These are phyloP conservation scores for Vanderwaltozyma polyspora DNA, from an alignment of 805 yeast species.

Conservation along the genomic window DNA sequence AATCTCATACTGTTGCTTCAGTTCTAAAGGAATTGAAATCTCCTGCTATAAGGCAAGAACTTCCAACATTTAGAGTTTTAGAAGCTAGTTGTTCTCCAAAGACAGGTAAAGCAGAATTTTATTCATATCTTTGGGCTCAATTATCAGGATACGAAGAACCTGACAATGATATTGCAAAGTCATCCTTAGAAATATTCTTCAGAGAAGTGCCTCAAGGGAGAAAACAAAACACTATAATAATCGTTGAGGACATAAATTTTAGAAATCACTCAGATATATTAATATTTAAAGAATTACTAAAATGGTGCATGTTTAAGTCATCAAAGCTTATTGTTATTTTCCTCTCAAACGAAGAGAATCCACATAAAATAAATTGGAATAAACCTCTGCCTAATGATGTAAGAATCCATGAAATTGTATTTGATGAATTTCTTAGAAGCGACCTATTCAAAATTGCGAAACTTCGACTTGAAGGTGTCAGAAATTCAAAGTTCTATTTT, in stretches of 20 bases:
- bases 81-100: constrained; percentile 88
- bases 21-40: constrained; percentile 58
- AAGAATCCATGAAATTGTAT: background rate
- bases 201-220: constrained; percentile 26
- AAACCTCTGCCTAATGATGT: background rate
- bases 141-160: constrained; percentile 48
- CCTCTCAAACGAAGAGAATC: background rate
- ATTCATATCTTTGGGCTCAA: constrained; percentile 71
- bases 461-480: background rate
- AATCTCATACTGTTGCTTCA: constrained; percentile 84
- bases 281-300: background rate
- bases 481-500: background rate
- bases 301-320: background rate
- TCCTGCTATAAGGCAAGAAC: constrained; percentile 27
- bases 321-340: background rate
- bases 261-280: background rate
- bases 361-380: background rate
- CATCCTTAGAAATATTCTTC: constrained; percentile 59
- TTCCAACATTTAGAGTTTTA: constrained; percentile 50
- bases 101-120: constrained; percentile 64
- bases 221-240: constrained; percentile 44
- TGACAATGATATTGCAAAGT: constrained; percentile 51
- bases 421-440: background rate
- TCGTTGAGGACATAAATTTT: constrained; percentile 41
- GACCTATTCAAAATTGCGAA: background rate